Evolutionary conservation across 2,329 filamentous ascomycete genomes (phyloP).

Genomic region (Exophiala oligosperma): DNA sequence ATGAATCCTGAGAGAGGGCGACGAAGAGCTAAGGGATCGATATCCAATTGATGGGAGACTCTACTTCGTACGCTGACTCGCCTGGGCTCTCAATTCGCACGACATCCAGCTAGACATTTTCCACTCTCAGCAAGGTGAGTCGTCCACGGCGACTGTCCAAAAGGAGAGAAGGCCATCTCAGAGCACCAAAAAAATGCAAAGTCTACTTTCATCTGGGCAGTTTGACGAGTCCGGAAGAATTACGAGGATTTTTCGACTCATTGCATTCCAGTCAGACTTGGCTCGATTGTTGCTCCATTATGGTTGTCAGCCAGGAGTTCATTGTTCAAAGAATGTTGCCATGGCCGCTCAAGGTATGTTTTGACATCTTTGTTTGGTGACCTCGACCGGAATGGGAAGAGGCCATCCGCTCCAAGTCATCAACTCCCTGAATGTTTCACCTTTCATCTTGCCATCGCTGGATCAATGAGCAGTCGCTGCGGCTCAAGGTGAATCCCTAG

Average conservation of each 20-base stretch:
- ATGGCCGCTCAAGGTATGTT: slow-evolving; percentile 20
- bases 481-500: not conserved
- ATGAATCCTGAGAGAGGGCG: slow-evolving; percentile 21
- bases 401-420: not conserved
- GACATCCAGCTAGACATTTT: too few species aligned
- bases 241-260: too few species aligned
- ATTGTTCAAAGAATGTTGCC: slow-evolving; percentile 21
- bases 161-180: too few species aligned
- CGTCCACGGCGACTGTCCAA: too few species aligned
- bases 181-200: too few species aligned
- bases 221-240: too few species aligned
- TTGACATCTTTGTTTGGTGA: slow-evolving; percentile 19
- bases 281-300: not conserved
- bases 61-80: too few species aligned
- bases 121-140: too few species aligned
- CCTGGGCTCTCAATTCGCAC: too few species aligned
- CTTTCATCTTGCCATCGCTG: not conserved
- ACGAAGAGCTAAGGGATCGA: too few species aligned
- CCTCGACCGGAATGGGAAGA: slow-evolving; percentile 11
- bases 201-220: too few species aligned
- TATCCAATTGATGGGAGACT: too few species aligned
- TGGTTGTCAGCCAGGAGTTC: not conserved
- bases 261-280: not conserved
- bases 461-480: not conserved
- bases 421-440: not conserved